These are phyloP conservation scores for Cutaneotrichosporon mucoides DNA, from an alignment of 1,284 basidiomycete genomes.

Conservation along the genomic window DNA sequence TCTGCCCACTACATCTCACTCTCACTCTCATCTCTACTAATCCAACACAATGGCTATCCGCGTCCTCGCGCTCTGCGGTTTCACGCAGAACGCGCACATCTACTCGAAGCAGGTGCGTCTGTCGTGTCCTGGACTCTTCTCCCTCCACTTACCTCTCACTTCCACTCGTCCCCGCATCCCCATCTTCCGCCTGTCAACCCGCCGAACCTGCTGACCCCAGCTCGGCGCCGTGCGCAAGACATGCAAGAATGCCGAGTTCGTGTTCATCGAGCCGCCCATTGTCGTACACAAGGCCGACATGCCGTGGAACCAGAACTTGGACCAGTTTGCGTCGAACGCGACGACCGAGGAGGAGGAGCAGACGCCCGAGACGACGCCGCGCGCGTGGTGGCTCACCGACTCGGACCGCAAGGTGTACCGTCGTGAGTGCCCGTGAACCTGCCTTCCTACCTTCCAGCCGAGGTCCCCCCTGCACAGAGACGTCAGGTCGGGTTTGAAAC, in stretches of 20 bases:
- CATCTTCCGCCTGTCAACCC: too few relatives aligned
- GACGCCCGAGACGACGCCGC: constrained; percentile 60
- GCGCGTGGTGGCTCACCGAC: constrained; percentile 69
- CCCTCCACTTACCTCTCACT: too few relatives aligned
- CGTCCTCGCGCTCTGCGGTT: constrained; percentile 54
- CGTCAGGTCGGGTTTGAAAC: too few relatives aligned
- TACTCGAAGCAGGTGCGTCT: constrained; percentile 70
- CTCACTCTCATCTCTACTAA: not conserved
- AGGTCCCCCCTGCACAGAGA: too few relatives aligned
- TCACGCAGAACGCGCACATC: constrained; percentile 72
- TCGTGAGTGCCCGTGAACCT: constrained; percentile 29
- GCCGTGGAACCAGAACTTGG: constrained; percentile 52
- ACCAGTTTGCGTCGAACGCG: constrained; percentile 58
- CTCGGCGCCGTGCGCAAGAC: constrained; percentile 51
- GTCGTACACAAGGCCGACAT: constrained; percentile 70
- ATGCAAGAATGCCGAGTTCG: constrained; percentile 54
- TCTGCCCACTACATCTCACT: too few relatives aligned
- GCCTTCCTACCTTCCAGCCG: too few relatives aligned
- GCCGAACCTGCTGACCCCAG: constrained; percentile 7
- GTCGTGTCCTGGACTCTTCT: too few relatives aligned
- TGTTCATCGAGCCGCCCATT: constrained; percentile 69
- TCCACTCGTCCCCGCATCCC: too few relatives aligned
- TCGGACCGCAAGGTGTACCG: constrained; percentile 53
- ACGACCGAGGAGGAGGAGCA: constrained; percentile 53
- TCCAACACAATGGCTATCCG: constrained; percentile 16